These are phyloP conservation scores for Paraleonurus japonicus DNA, from an alignment of 257 asterid species.

Conservation along the genomic window DNA sequence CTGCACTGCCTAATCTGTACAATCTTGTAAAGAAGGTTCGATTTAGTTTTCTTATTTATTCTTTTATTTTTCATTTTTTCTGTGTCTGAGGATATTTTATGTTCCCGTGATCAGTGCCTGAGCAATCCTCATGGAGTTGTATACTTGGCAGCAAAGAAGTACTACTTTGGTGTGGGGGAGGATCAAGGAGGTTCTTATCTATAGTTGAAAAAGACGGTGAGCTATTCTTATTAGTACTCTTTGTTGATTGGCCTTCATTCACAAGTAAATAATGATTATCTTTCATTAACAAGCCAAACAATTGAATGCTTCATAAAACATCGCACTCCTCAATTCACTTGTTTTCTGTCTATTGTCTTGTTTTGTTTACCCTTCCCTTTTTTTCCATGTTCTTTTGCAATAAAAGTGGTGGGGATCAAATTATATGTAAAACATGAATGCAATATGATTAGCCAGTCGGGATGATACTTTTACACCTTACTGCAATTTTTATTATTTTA, in stretches of 20 bases:
- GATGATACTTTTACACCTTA: neutral
- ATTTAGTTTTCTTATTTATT: neutral
- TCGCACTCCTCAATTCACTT: neutral
- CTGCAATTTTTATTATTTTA: neutral
- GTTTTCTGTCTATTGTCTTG: neutral
- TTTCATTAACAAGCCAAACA: neutral
- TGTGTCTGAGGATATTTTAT: conserved; percentile 17
- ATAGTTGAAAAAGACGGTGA: conserved; percentile 79
- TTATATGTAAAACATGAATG: neutral
- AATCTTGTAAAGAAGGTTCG: conserved; percentile 73
- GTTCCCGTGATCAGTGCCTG: conserved; percentile 49
- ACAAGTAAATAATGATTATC: neutral
- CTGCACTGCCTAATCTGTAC: conserved; percentile 63
- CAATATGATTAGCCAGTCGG: neutral
- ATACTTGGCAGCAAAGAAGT: conserved; percentile 93
- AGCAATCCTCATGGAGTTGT: conserved; percentile 61
- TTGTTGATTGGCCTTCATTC: conserved; percentile 4
- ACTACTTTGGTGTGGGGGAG: conserved; percentile 98
- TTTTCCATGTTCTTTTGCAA: neutral
- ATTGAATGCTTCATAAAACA: neutral
- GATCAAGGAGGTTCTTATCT: conserved; percentile 80
- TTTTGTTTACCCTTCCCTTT: neutral
- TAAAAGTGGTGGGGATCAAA: neutral
- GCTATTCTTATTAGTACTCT: conserved; percentile 16
- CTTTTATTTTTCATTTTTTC: neutral